Percentiles rank a stretch among this genome's conserved stretches.
These are phyloP conservation scores for Metarhizium album DNA, from an alignment of 2,329 filamentous ascomycete species.

Conservation along the genomic window DNA sequence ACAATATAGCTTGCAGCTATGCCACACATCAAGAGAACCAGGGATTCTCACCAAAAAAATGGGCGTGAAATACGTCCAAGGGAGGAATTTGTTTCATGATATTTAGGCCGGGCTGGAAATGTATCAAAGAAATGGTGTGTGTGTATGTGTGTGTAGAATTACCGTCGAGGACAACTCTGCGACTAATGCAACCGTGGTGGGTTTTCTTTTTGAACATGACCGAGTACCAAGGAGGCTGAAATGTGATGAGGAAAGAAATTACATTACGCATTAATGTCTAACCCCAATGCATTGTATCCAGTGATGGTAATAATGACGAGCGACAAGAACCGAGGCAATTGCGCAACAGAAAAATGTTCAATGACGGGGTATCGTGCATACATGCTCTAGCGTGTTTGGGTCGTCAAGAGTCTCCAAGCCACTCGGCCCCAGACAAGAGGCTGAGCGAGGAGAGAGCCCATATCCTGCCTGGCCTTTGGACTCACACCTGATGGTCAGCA, in stretches of 20 bases:
- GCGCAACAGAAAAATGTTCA: background rate
- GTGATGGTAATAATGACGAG: background rate
- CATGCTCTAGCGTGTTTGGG: background rate
- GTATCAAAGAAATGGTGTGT: conserved; percentile 9
- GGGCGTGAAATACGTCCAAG: conserved; percentile 8
- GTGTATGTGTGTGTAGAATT: conserved; percentile 6
- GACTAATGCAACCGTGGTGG: conserved; percentile 19
- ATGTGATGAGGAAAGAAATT: conserved; percentile 6
- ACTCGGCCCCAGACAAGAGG: background rate
- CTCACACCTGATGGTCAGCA: conserved; percentile 30
- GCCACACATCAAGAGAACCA: conserved; percentile 1
- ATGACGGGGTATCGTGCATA: conserved; percentile 5
- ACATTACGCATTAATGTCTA: conserved; percentile 18
- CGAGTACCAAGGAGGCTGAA: conserved; percentile 6
- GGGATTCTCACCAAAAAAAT: conserved; percentile 5
- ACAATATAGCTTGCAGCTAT: conserved; percentile 5
- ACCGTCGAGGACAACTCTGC: conserved; percentile 13
- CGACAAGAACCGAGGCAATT: background rate
- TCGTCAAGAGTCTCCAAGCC: background rate
- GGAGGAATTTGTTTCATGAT: conserved; percentile 12
- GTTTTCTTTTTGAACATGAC: conserved; percentile 12
- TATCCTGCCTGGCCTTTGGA: too few relatives aligned
- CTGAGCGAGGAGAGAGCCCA: background rate
- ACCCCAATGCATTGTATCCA: background rate
- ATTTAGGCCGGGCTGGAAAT: conserved; percentile 11